Evolutionary conservation across 768 basidiomycete genomes (phyloP).

Genomic region (Agaricus bisporus): DNA sequence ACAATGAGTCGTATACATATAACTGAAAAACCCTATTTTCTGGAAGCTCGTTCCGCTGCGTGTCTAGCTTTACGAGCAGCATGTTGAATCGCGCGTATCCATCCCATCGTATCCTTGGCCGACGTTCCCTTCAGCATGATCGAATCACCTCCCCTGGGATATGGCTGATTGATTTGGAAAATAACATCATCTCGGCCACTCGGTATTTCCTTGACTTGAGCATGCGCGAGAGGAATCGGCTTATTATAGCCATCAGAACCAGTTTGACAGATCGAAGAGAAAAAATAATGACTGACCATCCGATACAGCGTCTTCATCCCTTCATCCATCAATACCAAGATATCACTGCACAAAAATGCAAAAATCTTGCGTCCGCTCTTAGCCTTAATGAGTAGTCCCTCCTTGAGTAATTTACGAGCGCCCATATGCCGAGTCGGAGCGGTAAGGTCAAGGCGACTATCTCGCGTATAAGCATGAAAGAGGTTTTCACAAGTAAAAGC

Average conservation of each 20-base stretch:
- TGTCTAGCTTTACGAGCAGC: constrained; percentile 39
- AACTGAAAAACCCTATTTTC: constrained; percentile 11
- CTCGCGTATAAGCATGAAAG: constrained; percentile 1
- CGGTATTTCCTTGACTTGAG: constrained; percentile 48
- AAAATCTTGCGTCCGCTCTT: constrained; percentile 79
- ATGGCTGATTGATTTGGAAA: constrained; percentile 61
- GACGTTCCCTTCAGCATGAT: constrained; percentile 54
- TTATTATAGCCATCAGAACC: constrained; percentile 19
- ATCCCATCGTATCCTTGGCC: constrained; percentile 38
- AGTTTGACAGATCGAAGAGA: not conserved
- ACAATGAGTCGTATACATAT: too few species aligned
- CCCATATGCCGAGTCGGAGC: constrained; percentile 86
- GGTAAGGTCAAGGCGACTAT: constrained; percentile 80
- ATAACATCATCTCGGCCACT: constrained; percentile 57
- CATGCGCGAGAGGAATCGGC: constrained; percentile 73
- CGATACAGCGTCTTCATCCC: constrained; percentile 66
- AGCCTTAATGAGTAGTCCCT: constrained; percentile 73
- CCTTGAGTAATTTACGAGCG: constrained; percentile 68
- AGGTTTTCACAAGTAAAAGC: not conserved
- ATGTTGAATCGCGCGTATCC: constrained; percentile 31
- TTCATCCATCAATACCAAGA: constrained; percentile 80
- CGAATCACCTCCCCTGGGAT: constrained; percentile 69
- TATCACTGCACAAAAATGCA: constrained; percentile 83
- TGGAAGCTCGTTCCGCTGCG: constrained; percentile 35
- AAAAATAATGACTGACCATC: constrained; percentile 49